Conservation (phyloP, 2,329 filamentous ascomycete species). For the Dendryphion nanum region DNA sequence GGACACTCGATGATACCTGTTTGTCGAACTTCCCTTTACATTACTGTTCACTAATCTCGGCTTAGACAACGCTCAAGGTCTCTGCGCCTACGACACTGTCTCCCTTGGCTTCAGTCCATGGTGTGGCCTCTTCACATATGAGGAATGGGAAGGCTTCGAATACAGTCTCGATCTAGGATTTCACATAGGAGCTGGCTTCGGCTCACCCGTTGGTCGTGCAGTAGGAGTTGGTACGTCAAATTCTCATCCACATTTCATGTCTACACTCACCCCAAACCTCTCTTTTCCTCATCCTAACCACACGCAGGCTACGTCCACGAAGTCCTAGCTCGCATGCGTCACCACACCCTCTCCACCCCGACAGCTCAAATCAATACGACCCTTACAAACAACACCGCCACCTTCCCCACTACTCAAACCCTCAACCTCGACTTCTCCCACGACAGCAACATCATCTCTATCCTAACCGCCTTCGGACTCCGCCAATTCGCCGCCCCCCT, state of each 20-base stretch:
- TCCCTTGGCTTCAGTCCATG: constrained; percentile 72
- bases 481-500: constrained; percentile 65
- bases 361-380: constrained; percentile 60
- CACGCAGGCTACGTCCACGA: constrained; percentile 59
- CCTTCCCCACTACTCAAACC: constrained; percentile 71
- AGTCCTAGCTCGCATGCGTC: constrained; percentile 66
- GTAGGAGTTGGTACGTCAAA: constrained; percentile 64
- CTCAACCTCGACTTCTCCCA: constrained; percentile 78
- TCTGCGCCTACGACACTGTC: constrained; percentile 79
- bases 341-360: constrained; percentile 53
- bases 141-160: constrained; percentile 71
- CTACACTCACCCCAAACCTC: too few relatives aligned
- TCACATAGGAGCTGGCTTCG: constrained; percentile 60
- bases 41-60: constrained; percentile 11
- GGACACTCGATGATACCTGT: constrained; percentile 36
- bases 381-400: constrained; percentile 64
- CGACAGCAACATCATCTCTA: constrained; percentile 69
- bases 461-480: constrained; percentile 71
- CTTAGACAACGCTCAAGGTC: constrained; percentile 63
- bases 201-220: constrained; percentile 65
- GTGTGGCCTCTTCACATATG: constrained; percentile 71
- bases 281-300: not conserved
- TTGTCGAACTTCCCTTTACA: constrained; percentile 1
- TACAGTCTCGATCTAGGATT: constrained; percentile 70
- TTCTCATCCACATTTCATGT: too few relatives aligned